phyloP scores from a whole-genome alignment of 179 eudicot genomes.

The Vitellaria paradoxa region DNA sequence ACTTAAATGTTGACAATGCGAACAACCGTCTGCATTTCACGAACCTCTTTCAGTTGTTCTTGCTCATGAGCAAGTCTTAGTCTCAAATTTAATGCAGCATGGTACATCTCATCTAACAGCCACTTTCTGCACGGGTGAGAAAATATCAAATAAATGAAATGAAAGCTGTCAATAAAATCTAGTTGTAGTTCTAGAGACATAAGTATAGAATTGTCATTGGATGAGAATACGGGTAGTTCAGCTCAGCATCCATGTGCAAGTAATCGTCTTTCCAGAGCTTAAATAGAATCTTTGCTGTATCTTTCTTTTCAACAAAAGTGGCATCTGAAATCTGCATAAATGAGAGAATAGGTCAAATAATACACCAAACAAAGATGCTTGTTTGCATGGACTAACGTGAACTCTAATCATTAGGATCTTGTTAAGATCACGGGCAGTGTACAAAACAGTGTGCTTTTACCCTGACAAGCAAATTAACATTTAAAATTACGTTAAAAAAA shows the following conservation, averaged over 20 bases:
- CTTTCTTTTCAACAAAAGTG: conserved; percentile 83
- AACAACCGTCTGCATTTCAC: neutral
- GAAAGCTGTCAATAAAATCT: neutral
- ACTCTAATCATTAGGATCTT: neutral
- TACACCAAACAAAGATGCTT: neutral
- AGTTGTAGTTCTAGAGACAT: too few species aligned
- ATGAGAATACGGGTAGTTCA: neutral
- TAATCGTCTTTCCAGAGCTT: conserved; percentile 82
- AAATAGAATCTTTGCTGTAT: conserved; percentile 49
- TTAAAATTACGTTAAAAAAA: neutral
- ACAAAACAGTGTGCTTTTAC: neutral
- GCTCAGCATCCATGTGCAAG: conserved; percentile 35
- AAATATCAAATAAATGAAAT: neutral
- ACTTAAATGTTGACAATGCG: neutral
- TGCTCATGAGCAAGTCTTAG: conserved; percentile 54
- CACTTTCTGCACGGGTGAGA: conserved; percentile 49
- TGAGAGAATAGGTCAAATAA: neutral
- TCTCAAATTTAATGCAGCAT: conserved; percentile 78
- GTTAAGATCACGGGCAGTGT: neutral
- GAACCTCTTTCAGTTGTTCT: conserved; percentile 74
- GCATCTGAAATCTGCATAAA: conserved; percentile 63
- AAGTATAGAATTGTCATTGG: neutral
- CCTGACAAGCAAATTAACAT: neutral
- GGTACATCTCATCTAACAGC: conserved; percentile 83
- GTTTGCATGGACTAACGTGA: neutral